These are phyloP conservation scores for Rhizomucor miehei DNA, from an alignment of 371 early-diverging fungal species.

Conservation along the genomic window DNA sequence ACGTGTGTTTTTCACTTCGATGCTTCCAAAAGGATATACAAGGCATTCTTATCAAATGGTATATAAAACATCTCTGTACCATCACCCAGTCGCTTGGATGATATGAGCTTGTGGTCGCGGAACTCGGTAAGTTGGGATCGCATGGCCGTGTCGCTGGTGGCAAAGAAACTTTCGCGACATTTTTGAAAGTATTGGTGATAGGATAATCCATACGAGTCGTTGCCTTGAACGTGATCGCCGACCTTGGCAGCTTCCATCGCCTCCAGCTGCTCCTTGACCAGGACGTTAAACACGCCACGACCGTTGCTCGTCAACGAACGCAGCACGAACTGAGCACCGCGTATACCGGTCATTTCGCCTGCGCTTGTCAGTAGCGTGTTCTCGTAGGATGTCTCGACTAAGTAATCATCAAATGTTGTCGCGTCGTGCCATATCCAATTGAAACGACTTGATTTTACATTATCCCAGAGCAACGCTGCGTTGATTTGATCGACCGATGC, in stretches of 20 bases:
- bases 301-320: conserved; percentile 81
- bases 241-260: conserved; percentile 44
- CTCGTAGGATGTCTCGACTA: conserved; percentile 81
- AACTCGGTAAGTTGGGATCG: conserved; percentile 89
- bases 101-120: conserved; percentile 86
- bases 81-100: conserved; percentile 59
- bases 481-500: conserved; percentile 91
- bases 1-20: too few species aligned
- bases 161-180: conserved; percentile 82
- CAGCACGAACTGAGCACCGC: conserved; percentile 82
- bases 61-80: conserved; percentile 83
- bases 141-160: conserved; percentile 77
- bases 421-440: conserved; percentile 89
- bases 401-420: conserved; percentile 82
- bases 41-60: conserved; percentile 57
- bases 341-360: conserved; percentile 51
- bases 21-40: too few species aligned
- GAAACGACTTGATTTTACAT: conserved; percentile 61
- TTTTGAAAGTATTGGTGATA: conserved; percentile 63
- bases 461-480: conserved; percentile 86
- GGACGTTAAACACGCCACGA: conserved; percentile 71
- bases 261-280: conserved; percentile 73
- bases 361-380: conserved; percentile 66
- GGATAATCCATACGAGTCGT: conserved; percentile 54
- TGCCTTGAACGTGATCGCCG: conserved; percentile 29